phyloP scores from a whole-genome alignment of 192 early-diverging fungal genomes.

The Linnemannia elongata region DNA sequence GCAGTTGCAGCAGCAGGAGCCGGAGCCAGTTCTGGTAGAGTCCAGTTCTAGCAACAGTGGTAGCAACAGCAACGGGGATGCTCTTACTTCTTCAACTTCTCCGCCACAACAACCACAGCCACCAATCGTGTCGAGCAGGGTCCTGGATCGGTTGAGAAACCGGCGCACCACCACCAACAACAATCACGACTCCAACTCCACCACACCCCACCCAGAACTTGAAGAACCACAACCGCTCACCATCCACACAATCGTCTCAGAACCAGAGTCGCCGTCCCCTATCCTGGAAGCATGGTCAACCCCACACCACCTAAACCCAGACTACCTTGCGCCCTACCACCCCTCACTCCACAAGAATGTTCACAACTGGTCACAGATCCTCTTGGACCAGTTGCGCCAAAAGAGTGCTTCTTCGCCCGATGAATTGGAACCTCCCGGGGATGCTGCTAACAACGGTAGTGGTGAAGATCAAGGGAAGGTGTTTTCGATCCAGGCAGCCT shows the following conservation, averaged over 20 bases:
- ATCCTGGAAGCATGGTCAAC: slow-evolving; percentile 43
- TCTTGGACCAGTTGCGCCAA: slow-evolving; percentile 27
- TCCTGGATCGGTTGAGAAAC: not conserved
- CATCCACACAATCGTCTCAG: slow-evolving; percentile 29
- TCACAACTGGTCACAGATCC: slow-evolving; percentile 32
- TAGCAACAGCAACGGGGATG: not conserved
- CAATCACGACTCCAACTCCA: no score
- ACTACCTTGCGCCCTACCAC: slow-evolving; percentile 47
- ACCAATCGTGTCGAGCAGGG: not conserved
- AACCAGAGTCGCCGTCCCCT: slow-evolving; percentile 36
- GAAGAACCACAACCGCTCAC: slow-evolving; percentile 9
- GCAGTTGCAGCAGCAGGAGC: no score
- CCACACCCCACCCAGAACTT: not conserved
- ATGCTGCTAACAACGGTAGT: not conserved
- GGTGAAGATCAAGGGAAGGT: not conserved
- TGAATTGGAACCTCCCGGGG: not conserved
- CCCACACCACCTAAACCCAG: slow-evolving; percentile 11
- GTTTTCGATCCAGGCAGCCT: not conserved
- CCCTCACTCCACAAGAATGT: slow-evolving; percentile 42
- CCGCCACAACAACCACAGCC: not conserved
- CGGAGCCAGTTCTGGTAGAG: not conserved
- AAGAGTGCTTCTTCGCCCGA: not conserved
- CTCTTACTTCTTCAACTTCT: no score
- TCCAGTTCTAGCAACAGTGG: not conserved
- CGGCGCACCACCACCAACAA: not conserved